These are phyloP conservation scores for Arctium lappa DNA, from an alignment of 129 eudicot species.

Conservation along the genomic window DNA sequence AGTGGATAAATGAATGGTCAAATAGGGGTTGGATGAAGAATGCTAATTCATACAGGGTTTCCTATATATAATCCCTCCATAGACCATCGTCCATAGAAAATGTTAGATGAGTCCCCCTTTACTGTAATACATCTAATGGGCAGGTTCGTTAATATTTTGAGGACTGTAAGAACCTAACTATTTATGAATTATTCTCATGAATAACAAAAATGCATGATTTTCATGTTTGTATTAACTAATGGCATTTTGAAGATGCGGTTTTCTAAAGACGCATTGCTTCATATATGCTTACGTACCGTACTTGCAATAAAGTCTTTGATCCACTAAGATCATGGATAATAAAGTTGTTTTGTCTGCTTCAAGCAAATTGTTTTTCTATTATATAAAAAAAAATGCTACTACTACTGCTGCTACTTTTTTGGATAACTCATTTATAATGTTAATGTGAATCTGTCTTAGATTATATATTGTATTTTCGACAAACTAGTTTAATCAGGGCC, in stretches of 20 bases:
- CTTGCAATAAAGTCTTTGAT: constrained; percentile 25
- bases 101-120: background rate
- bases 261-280: constrained; percentile 7
- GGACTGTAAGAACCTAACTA: background rate
- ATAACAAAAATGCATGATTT: background rate
- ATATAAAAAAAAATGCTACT: background rate
- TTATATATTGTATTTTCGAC: too few relatives aligned
- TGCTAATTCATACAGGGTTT: too few relatives aligned
- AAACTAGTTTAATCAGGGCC: too few relatives aligned
- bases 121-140: background rate
- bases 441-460: too few relatives aligned
- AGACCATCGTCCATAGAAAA: background rate
- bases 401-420: background rate
- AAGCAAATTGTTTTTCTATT: background rate
- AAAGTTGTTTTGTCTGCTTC: constrained; percentile 30
- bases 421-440: constrained; percentile 7
- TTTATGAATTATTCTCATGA: background rate
- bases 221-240: background rate
- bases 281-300: constrained; percentile 23
- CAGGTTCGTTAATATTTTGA: background rate
- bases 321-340: constrained; percentile 33
- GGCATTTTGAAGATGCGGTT: constrained; percentile 11
- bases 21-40: background rate
- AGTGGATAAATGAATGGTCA: background rate
- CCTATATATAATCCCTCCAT: background rate